Evolutionary conservation across 495 filamentous ascomycete species (phyloP).

Genomic region (Penicillium samsonianum): DNA sequence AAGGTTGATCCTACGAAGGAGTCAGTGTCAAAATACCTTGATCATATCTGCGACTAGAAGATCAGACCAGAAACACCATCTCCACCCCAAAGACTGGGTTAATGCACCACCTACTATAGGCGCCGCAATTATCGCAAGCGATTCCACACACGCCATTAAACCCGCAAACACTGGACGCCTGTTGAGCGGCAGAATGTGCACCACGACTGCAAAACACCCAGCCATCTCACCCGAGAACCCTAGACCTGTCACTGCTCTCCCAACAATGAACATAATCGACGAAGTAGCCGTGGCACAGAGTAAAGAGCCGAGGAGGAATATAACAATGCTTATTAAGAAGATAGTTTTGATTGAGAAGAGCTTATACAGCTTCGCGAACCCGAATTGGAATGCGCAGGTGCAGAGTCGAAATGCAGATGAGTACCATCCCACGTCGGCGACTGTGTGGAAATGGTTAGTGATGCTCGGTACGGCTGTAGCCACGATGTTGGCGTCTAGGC

Average conservation of each 20-base stretch:
- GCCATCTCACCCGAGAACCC: conserved; percentile 25
- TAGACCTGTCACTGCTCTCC: conserved; percentile 34
- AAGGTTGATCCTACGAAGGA: conserved; percentile 26
- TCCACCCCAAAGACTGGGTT: conserved; percentile 31
- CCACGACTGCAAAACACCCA: conserved; percentile 33
- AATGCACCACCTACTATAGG: conserved; percentile 34
- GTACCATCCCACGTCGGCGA: conserved; percentile 35
- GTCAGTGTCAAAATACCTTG: background rate
- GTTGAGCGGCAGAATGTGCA: conserved; percentile 34
- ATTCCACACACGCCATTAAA: conserved; percentile 37
- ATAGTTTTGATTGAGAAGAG: conserved; percentile 32
- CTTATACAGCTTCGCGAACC: conserved; percentile 36
- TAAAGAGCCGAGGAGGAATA: conserved; percentile 33
- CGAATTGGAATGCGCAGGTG: conserved; percentile 36
- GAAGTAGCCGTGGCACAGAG: conserved; percentile 31
- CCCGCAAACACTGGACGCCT: conserved; percentile 40
- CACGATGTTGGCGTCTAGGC: conserved; percentile 30
- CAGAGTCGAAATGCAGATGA: conserved; percentile 27
- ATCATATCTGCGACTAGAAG: conserved; percentile 2
- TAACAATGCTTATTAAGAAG: conserved; percentile 23
- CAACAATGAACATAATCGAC: conserved; percentile 35
- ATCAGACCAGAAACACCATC: conserved; percentile 39
- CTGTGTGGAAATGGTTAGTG: conserved; percentile 28
- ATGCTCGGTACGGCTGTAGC: conserved; percentile 33
- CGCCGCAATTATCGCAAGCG: conserved; percentile 24